A percentile compares a stretch with the other conserved stretches of the same genome.
Evolutionary conservation across 345 rosid genomes (phyloP).

Genomic region (Citrus mangshanensis): DNA sequence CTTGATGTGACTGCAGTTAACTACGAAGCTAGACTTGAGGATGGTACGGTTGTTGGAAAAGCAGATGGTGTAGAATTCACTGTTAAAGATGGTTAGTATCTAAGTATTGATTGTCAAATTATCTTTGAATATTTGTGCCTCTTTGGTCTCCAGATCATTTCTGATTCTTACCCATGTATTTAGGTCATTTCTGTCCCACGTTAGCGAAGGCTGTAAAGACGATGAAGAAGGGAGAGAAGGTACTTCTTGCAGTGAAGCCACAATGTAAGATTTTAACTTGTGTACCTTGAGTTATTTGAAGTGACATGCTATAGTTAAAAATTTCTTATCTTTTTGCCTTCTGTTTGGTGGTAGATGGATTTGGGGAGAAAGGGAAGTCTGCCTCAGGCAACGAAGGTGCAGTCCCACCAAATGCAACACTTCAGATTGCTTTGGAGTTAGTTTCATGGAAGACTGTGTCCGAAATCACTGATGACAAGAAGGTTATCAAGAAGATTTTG

Average conservation of each 20-base stretch:
- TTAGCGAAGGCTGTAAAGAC: constrained; percentile 77
- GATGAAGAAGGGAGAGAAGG: constrained; percentile 88
- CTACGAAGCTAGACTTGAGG: constrained; percentile 71
- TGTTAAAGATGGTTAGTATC: constrained; percentile 63
- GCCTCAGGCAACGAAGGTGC: constrained; percentile 52
- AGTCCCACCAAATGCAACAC: constrained; percentile 75
- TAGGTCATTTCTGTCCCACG: constrained; percentile 89
- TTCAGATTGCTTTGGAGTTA: constrained; percentile 60
- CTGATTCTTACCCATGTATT: neutral
- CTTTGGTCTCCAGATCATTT: neutral
- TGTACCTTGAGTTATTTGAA: neutral
- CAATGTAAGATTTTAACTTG: constrained; percentile 41
- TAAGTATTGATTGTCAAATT: neutral
- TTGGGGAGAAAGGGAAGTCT: constrained; percentile 81
- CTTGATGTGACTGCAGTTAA: constrained; percentile 46
- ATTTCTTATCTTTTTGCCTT: constrained; percentile 6
- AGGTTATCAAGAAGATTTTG: constrained; percentile 73
- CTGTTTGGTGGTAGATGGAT: constrained; percentile 60
- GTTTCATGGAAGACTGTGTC: constrained; percentile 87
- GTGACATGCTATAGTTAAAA: neutral
- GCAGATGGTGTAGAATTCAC: constrained; percentile 78
- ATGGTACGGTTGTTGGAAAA: constrained; percentile 63
- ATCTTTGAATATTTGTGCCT: neutral
- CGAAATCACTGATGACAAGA: constrained; percentile 77
- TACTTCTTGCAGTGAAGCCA: constrained; percentile 72